Base-by-base conservation (phyloP, 768 basidiomycete species). In the Paxillus involutus region DNA sequence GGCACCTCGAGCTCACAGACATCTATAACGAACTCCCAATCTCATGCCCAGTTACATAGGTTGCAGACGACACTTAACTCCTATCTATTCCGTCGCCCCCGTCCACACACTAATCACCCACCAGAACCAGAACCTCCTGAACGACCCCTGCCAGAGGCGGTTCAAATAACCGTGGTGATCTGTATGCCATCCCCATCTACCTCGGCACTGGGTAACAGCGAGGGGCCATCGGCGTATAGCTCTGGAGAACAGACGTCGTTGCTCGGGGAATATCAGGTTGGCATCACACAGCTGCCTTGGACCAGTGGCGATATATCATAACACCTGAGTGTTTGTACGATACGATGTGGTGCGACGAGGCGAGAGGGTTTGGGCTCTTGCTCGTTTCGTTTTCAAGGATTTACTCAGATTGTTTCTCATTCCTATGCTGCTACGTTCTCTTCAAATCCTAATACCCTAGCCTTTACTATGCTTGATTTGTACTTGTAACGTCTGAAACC, bases 121-220 rank as follows among this genome's bases (percentile, higher is more conserved):
- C 46, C 61, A 12, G 58, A 32, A 39, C 59, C 60, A 4, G 51
- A 59, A 6, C 59, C 58, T 8, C 48, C 49, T 9, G 49, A 47
- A 24, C 52, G 55, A 6, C 53, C 58, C 1, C 49, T 52, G 3
- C 64, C 67, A 7, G 61, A 68, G 19, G 59, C 66, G 10, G 35
- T 73, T n/a, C 71, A 77, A 45, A 64, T 82, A 17, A 73, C 73
- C 0, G 71, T 81, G 35, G 64, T 82, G 67, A 73, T 83, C 39
- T 68, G 66, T 12, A 81, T 82, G 79, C 81, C 81, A 7, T 63
- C 64, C 8, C 63, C 48, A 2, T 37, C 50, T 6, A 45, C 47
- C 19, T 47, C 12, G 10, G 7, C 24, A n/a, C 37, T 45, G 6
- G 19, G 29, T 30, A 16, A 26, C 0, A 30, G 37, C 13, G 26